Base-by-base conservation (phyloP, 805 yeast species). In the Komagataella ulmi region DNA sequence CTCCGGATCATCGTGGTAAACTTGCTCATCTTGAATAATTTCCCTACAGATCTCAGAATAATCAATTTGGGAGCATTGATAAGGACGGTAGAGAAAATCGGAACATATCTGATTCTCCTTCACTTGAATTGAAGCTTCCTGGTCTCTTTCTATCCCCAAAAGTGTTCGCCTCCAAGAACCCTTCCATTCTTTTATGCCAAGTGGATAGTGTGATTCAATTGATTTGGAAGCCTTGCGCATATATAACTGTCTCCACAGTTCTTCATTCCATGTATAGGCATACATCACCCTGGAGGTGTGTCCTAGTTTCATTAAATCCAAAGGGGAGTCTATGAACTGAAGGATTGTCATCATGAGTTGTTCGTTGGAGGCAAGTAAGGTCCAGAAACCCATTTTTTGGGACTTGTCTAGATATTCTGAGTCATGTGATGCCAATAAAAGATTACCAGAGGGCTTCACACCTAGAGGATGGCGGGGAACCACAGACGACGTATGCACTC, bases 91-190 rank as follows among this genome's bases (percentile, higher is more conserved):
- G 12, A 90, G 64, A n/a, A 77, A 57, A 61, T 89, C 97, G 0
- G 95, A 85, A 61, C 83, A 87, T 3, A 88, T 58, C 36, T 79
- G 58, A 54, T 75, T 74, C 24, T 68, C 75, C 0, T 70, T 67
- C 21, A 81, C 65, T 53, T 74, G 73, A 6, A 81, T 57, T 12
- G 54, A 53, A 14, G 79, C 74, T 24, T 79, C 83, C 24, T 62
- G 63, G 10, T 66, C 52, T 7, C 57, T 59, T 3, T 50, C 54
- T 6, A 73, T 54, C 0, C 65, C 61, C 54, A 80, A 64, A 40
- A 77, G 68, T 2, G 91, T 80, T 44, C 75, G 68, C 57, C 90
- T 74, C 97, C 97, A 89, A 2, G 88, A 76, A 0, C 97, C 96
- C 30, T 59, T 62, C 97, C 97, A 88, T 40, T 57, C 56, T 1